phyloP scores from a whole-genome alignment of 2,329 filamentous ascomycete genomes.

The Chrysoporthe austroafricana region DNA sequence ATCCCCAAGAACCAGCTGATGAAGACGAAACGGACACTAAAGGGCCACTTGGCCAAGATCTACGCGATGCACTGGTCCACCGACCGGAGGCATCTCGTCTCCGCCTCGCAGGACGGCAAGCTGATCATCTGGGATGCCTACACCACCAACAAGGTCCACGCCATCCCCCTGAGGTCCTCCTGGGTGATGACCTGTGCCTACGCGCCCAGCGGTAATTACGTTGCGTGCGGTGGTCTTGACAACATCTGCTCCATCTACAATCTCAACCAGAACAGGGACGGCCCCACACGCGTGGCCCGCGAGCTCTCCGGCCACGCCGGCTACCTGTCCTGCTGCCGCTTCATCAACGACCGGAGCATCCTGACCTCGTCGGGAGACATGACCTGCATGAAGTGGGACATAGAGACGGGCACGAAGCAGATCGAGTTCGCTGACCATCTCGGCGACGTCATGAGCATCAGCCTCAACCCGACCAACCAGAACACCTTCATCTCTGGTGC shows the following conservation, averaged over 20 bases:
- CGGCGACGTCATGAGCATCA: conserved; percentile 99
- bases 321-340: conserved; percentile 96
- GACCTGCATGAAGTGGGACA: conserved; percentile 99
- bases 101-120: conserved; percentile 97
- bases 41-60: conserved; percentile 98
- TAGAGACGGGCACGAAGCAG: conserved; percentile 95
- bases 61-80: conserved; percentile 99
- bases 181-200: conserved; percentile 99
- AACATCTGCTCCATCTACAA: conserved; percentile 99
- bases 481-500: conserved; percentile 99
- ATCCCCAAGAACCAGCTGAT: conserved; percentile 90
- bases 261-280: conserved; percentile 89
- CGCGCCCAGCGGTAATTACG: conserved; percentile 96
- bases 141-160: conserved; percentile 99
- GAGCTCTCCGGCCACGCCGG: conserved; percentile 97
- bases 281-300: conserved; percentile 92
- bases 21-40: conserved; percentile 95
- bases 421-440: conserved; percentile 98
- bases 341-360: conserved; percentile 97
- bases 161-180: conserved; percentile 93
- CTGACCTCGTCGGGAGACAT: conserved; percentile 98
- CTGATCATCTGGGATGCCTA: conserved; percentile 99
- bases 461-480: conserved; percentile 98
- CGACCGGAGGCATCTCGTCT: conserved; percentile 94
- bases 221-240: conserved; percentile 96